Evolutionary conservation across 495 filamentous ascomycete genomes (phyloP).

Genomic region (Trichoderma gamsii): DNA sequence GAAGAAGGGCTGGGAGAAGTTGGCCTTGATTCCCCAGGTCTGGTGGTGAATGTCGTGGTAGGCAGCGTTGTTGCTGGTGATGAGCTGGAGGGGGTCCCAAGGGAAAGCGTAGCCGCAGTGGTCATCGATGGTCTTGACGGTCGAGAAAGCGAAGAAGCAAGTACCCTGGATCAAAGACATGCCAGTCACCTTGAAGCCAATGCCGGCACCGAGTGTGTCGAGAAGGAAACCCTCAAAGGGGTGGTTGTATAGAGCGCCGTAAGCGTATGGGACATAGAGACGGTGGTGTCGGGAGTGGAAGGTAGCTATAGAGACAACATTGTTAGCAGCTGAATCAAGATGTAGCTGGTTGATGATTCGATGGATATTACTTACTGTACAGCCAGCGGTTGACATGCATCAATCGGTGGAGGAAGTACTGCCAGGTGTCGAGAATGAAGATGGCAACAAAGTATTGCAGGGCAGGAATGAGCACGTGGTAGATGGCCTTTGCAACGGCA

Average conservation of each 20-base stretch:
- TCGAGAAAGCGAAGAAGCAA: constrained; percentile 75
- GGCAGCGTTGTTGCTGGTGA: constrained; percentile 86
- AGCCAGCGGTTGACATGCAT: constrained; percentile 97
- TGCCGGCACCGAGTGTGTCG: constrained; percentile 77
- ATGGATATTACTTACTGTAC: constrained; percentile 64
- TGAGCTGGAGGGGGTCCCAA: constrained; percentile 85
- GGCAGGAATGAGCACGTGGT: constrained; percentile 69
- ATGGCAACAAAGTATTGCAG: constrained; percentile 69
- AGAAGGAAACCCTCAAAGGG: constrained; percentile 87
- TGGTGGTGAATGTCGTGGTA: constrained; percentile 99
- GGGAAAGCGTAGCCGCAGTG: constrained; percentile 95
- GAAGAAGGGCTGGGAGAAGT: constrained; percentile 75
- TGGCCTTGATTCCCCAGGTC: constrained; percentile 93
- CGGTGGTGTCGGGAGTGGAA: constrained; percentile 95
- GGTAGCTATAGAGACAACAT: constrained; percentile 44
- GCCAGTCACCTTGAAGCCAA: constrained; percentile 70
- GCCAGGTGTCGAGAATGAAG: constrained; percentile 82
- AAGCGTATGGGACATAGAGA: constrained; percentile 95
- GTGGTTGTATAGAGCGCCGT: constrained; percentile 94
- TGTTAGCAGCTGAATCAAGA: constrained; percentile 20
- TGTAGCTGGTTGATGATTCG: not conserved
- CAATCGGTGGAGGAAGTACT: constrained; percentile 89
- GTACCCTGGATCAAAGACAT: constrained; percentile 77
- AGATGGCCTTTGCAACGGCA: constrained; percentile 62
- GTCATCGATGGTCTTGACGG: constrained; percentile 94